A percentile compares a stretch with the other conserved stretches of the same genome.
phyloP scores from a whole-genome alignment of 129 eudicot genomes.

The Artemisia argyi region DNA sequence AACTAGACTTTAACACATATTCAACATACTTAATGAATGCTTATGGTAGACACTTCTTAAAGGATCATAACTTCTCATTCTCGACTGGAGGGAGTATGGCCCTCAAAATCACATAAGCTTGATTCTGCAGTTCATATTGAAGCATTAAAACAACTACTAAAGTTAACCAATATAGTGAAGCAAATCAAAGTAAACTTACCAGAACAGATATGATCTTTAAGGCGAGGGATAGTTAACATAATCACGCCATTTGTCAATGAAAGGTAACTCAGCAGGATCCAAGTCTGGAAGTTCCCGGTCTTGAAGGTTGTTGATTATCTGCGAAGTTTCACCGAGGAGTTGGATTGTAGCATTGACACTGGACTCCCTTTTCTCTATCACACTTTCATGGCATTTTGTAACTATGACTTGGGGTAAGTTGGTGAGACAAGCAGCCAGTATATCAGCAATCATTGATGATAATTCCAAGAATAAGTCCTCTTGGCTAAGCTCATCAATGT shows the following conservation, averaged over 20 bases:
- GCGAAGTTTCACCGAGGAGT: background rate
- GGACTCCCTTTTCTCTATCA: background rate
- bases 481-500: background rate
- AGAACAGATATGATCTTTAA: background rate
- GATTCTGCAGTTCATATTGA: background rate
- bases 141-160: background rate
- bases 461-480: background rate
- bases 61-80: no score
- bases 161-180: background rate
- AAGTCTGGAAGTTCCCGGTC: background rate
- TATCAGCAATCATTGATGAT: background rate
- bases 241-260: constrained; percentile 38
- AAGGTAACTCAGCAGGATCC: background rate
- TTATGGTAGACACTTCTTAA: no score
- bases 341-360: background rate
- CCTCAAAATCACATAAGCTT: background rate
- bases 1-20: no score
- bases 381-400: background rate
- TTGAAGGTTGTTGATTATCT: background rate
- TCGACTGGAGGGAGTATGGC: no score
- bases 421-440: background rate
- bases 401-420: background rate
- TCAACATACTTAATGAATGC: no score
- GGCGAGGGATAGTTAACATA: background rate
- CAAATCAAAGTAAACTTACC: background rate